Base-by-base conservation (phyloP, 495 filamentous ascomycete species). In the Amphirosellinia nigrospora region DNA sequence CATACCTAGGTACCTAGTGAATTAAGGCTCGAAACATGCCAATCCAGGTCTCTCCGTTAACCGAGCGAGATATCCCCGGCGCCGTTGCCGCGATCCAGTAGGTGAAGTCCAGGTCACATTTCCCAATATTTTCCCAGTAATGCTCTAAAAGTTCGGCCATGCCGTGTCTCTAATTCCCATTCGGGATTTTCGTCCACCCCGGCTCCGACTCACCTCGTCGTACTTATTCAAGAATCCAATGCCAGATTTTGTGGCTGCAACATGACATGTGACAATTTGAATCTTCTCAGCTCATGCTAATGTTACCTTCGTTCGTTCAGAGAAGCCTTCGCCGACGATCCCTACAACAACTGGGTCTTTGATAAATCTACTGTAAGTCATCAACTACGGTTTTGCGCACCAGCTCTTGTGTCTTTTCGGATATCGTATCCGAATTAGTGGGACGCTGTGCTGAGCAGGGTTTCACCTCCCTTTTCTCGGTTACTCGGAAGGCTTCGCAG, bases 341-440 rank as follows among this genome's bases (percentile, higher is more conserved):
- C 89, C 19, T 91, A 89, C 73, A 89, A 88, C 76, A 79, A 81
- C 13, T 91, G 89, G 88, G 79, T 87, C 13, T 90, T 87, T 74
- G 81, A 82, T 53, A 83, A 72, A 86, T 77, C 78, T 79, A 70
- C 77, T 78, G 69, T 87, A 86, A 77, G 88, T 85, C 81, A 43
- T 23, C 15, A 56, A 23, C 36, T 32, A 11, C 28, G 28, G 5
- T 11, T 46, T 45, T 38, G 10, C 53, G 19, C 28, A 30, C 19
- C 21, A 56, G n/a, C n/a, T n/a, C n/a, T 68, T 77, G 72, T 69
- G n/a, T 46, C 32, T 26, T 10, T 61, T 62, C 52, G 48, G 59
- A 62, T 61, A 16, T 46, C 15, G 6, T 32, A 41, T n/a, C 38
- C 39, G 53, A 58, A 4, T 34, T 34, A 60, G 43, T 30, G 36